These are phyloP conservation scores for Podospora bellae-mahoneyi DNA, from an alignment of 495 filamentous ascomycete genomes.

Conservation along the genomic window DNA sequence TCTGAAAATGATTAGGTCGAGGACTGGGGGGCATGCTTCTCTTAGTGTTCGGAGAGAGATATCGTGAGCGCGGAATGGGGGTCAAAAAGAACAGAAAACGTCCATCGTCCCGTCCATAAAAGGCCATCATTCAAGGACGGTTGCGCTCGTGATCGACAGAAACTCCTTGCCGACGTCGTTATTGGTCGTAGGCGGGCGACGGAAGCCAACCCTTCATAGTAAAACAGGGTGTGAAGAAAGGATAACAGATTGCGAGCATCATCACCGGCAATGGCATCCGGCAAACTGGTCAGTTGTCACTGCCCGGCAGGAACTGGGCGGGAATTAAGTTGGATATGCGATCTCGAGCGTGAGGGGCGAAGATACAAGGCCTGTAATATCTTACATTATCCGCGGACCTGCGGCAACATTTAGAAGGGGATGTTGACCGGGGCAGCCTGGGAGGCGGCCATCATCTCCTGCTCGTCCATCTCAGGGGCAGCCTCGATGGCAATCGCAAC, in stretches of 20 bases:
- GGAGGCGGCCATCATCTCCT: slow-evolving; percentile 57
- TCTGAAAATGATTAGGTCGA: not conserved
- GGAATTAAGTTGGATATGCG: not conserved
- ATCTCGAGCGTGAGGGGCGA: not conserved
- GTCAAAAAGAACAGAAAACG: not conserved
- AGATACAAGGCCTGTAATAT: not conserved
- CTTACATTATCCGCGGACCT: not conserved
- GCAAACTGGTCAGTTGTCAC: not conserved
- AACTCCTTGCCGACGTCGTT: not conserved
- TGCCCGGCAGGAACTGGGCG: not conserved
- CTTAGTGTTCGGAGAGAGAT: not conserved
- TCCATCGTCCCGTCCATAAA: not conserved
- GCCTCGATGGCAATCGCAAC: slow-evolving; percentile 92
- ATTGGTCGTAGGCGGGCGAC: not conserved
- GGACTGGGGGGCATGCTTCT: not conserved
- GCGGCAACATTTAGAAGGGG: slow-evolving; percentile 47
- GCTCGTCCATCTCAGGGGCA: slow-evolving; percentile 81
- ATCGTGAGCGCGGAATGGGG: not conserved
- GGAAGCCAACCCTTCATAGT: not conserved
- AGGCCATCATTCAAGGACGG: not conserved
- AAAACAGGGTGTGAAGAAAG: not conserved
- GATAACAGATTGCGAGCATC: not conserved
- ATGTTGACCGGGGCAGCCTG: slow-evolving; percentile 45
- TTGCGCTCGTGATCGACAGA: not conserved
- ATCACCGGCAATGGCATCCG: not conserved